Base-by-base conservation (phyloP, 495 filamentous ascomycete genomes). In the Platismatia glauca region DNA sequence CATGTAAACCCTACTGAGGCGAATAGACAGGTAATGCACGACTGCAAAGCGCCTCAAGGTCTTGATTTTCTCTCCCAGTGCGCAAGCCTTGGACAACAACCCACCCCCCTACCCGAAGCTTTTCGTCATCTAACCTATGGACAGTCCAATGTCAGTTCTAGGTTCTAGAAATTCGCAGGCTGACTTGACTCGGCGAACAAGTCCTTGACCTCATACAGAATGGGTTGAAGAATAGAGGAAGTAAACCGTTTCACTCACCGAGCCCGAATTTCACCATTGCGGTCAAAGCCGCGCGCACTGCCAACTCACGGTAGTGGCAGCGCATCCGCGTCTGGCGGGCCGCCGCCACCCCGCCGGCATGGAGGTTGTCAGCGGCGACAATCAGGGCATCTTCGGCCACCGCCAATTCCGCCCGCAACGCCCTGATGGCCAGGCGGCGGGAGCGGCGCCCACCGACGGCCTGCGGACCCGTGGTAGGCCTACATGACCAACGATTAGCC, bases 401-500 rank as follows among this genome's bases (percentile, higher is more conserved):
- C 8, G n/a, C 44, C 27, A 60, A 50, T 60, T 60, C 58, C 29
- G 39, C 58, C 58, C 58, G 3, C 41, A 50, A 12, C 0, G 41
- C 8, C 41, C 9, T 60, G 27, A 60, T 60, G n/a, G 58, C 58
- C 27, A n/a, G n/a, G n/a, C n/a, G n/a, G n/a, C n/a, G n/a, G n/a
- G n/a, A n/a, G n/a, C n/a, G n/a, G n/a, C n/a, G n/a, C n/a, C n/a
- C n/a, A n/a, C n/a, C n/a, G n/a, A n/a, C n/a, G n/a, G n/a, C n/a
- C n/a, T n/a, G n/a, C n/a, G n/a, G n/a, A n/a, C n/a, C n/a, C n/a
- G n/a, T n/a, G n/a, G n/a, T n/a, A n/a, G 24, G 58, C 58, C 58
- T 46, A 59, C 22, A 59, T 41, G 48, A 59, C 58, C 24, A 59
- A 59, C 58, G 58, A 59, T 59, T 59, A 59, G 58, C 58, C 38